Percentiles rank a stretch among this genome's conserved stretches.
Evolutionary conservation across 108 stramenopile genomes (phyloP).

Genomic region (Nitzschia sp.): DNA sequence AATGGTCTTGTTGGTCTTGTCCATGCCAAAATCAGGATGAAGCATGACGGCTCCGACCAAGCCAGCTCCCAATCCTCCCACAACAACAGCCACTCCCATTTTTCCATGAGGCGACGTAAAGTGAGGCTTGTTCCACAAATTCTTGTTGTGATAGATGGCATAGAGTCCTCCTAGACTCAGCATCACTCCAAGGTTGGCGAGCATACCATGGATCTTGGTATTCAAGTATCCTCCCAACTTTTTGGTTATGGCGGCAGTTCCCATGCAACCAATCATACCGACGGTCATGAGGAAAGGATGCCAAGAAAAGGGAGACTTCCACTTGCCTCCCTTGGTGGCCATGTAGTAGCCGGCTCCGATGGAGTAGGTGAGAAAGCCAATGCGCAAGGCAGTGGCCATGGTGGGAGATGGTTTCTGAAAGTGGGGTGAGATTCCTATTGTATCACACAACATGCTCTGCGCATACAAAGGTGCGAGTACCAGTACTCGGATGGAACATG

Average conservation of each 20-base stretch:
- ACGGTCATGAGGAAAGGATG: conserved; percentile 80
- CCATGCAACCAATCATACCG: conserved; percentile 75
- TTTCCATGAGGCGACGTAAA: conserved; percentile 58
- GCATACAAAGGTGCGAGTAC: too few relatives aligned
- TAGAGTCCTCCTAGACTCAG: conserved; percentile 55
- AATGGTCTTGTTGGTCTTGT: conserved; percentile 70
- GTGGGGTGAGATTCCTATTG: too few relatives aligned
- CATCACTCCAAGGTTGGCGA: conserved; percentile 55
- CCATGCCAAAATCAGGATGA: conserved; percentile 83
- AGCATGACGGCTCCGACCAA: conserved; percentile 69
- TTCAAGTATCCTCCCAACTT: conserved; percentile 81
- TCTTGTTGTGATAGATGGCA: conserved; percentile 76
- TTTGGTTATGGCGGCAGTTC: conserved; percentile 65
- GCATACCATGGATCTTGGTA: conserved; percentile 77
- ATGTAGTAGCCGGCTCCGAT: conserved; percentile 30
- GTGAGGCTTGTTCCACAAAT: conserved; percentile 57
- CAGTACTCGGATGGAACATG: too few relatives aligned
- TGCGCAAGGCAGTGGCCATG: conserved; percentile 10
- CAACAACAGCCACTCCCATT: conserved; percentile 50
- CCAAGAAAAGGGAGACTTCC: conserved; percentile 70
- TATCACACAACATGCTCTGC: not conserved
- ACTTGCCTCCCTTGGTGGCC: conserved; percentile 61
- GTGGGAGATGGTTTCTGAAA: not conserved
- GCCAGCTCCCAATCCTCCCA: conserved; percentile 40
- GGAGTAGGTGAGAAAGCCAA: conserved; percentile 23